phyloP scores from a whole-genome alignment of 306 rosid genomes.

The Chamaecrista fasciculata region DNA sequence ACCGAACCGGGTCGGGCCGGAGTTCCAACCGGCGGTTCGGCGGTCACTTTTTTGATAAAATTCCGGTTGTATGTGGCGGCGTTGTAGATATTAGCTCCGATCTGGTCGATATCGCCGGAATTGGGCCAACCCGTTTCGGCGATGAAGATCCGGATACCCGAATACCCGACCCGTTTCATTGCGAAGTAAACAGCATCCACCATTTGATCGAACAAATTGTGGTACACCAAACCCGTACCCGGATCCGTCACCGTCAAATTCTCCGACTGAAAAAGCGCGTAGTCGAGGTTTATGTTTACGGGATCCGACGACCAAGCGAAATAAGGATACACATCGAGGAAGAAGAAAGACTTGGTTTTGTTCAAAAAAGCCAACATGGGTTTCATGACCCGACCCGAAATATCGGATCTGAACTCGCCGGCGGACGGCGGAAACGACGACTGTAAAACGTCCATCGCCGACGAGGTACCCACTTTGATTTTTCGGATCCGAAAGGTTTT shows the following conservation, averaged over 20 bases:
- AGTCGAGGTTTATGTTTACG: conserved; percentile 42
- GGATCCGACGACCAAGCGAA: conserved; percentile 67
- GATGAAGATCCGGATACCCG: conserved; percentile 54
- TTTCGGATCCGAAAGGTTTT: conserved; percentile 37
- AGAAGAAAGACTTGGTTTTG: conserved; percentile 70
- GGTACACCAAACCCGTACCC: conserved; percentile 56
- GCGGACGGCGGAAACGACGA: conserved; percentile 74
- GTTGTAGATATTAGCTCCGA: conserved; percentile 67
- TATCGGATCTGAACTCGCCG: conserved; percentile 59
- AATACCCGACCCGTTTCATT: conserved; percentile 67
- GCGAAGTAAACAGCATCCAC: conserved; percentile 78
- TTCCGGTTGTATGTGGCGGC: conserved; percentile 82
- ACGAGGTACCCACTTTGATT: conserved; percentile 71
- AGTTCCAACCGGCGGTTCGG: conserved; percentile 59
- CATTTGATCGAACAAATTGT: conserved; percentile 84
- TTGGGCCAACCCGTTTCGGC: conserved; percentile 99
- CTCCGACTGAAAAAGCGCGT: conserved; percentile 51
- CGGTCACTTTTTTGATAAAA: conserved; percentile 48
- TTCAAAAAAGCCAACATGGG: conserved; percentile 63
- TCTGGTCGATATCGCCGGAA: conserved; percentile 67
- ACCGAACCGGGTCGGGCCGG: conserved; percentile 74
- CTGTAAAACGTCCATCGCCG: conserved; percentile 61
- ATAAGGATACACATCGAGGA: conserved; percentile 74
- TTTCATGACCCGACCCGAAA: conserved; percentile 39
- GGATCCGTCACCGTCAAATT: conserved; percentile 54